A percentile compares a stretch with the other conserved stretches of the same genome.
Conservation (phyloP, 345 rosid genomes). For the Pseudoturritis turrita region DNA sequence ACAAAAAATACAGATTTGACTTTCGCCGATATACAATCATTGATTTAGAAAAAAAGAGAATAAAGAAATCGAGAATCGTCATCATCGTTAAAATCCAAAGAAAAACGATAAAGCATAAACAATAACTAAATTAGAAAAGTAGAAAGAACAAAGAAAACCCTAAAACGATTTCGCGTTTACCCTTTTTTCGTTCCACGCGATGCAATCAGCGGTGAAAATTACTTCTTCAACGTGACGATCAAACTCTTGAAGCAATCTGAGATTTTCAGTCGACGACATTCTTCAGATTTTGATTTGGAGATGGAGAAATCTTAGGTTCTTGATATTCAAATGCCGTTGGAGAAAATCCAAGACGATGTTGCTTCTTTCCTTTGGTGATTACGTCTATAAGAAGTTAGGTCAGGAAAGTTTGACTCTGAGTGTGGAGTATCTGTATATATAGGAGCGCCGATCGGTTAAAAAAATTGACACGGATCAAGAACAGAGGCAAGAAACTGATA, state of each 20-base stretch:
- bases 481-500: no score
- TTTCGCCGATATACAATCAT: no score
- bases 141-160: neutral
- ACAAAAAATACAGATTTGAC: neutral
- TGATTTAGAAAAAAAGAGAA: no score
- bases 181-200: neutral
- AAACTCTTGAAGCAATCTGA: neutral
- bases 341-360: no score
- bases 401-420: neutral
- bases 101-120: neutral
- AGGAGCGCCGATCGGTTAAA: no score
- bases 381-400: neutral
- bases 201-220: neutral
- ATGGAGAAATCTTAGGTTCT: neutral
- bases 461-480: no score
- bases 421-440: no score
- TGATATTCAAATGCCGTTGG: neutral
- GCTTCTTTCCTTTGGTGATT: no score
- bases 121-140: neutral
- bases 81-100: neutral
- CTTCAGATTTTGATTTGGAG: neutral
- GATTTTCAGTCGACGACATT: neutral
- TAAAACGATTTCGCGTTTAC: neutral
- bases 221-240: neutral
- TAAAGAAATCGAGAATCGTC: neutral